Percentiles rank a stretch among this genome's conserved stretches.
These are phyloP conservation scores for Blumeria graminis DNA, from an alignment of 2,329 filamentous ascomycete species.

Conservation along the genomic window DNA sequence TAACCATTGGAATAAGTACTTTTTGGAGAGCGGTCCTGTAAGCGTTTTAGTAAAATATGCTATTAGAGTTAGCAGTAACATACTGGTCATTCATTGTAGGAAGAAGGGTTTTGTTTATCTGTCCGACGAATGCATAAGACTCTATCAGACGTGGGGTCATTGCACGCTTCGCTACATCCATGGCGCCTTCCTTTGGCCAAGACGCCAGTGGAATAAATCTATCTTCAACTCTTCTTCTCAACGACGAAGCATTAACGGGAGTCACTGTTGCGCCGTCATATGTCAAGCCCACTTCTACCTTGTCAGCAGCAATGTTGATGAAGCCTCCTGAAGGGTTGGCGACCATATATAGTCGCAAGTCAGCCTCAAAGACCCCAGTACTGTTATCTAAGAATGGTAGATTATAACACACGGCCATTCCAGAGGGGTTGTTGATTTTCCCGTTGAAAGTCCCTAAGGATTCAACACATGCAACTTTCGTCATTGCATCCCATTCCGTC, in stretches of 20 bases:
- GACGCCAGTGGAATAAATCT: slow-evolving; percentile 8
- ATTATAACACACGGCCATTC: slow-evolving; percentile 65
- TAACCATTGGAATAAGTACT: slow-evolving; percentile 43
- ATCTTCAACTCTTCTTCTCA: slow-evolving; percentile 6
- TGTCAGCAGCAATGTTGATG: slow-evolving; percentile 23
- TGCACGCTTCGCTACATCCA: slow-evolving; percentile 4
- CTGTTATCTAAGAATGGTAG: slow-evolving; percentile 42
- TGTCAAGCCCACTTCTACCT: slow-evolving; percentile 28
- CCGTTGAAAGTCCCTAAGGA: no score
- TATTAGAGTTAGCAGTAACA: no score
- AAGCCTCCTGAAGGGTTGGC: slow-evolving; percentile 31
- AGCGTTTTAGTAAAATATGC: slow-evolving; percentile 14
- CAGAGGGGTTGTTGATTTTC: slow-evolving; percentile 45
- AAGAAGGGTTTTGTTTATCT: slow-evolving; percentile 35
- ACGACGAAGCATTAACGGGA: slow-evolving; percentile 16
- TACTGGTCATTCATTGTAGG: slow-evolving; percentile 14
- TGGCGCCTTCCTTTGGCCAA: slow-evolving; percentile 3
- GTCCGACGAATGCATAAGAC: slow-evolving; percentile 44
- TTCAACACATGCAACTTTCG: no score
- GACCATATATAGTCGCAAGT: slow-evolving; percentile 50
- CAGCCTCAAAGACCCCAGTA: slow-evolving; percentile 51
- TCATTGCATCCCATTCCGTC: no score
- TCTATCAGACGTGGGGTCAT: slow-evolving; percentile 25
- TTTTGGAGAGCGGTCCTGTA: slow-evolving; percentile 23
- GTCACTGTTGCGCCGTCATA: slow-evolving; percentile 30